phyloP scores from a whole-genome alignment of 768 basidiomycete species.

The Tephrocybe sp. region DNA sequence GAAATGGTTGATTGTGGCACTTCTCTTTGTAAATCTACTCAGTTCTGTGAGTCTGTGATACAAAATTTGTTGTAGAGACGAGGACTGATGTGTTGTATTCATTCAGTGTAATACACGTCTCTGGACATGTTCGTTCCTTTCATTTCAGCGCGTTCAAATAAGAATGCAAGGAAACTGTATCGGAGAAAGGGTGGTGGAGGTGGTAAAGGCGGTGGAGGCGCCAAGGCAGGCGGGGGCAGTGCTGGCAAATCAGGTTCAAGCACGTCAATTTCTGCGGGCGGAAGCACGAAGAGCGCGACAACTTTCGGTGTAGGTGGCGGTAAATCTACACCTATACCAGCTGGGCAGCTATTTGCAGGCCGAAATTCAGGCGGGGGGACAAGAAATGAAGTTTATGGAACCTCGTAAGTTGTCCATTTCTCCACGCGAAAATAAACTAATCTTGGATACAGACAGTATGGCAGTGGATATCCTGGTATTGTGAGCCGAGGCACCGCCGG shows the following conservation, averaged over 20 bases:
- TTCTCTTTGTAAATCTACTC: too few relatives aligned
- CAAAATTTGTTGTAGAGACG: background rate
- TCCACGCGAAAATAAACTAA: background rate
- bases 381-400: conserved; percentile 38
- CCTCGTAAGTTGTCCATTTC: conserved; percentile 27
- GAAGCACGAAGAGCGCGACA: conserved; percentile 15
- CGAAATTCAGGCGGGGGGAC: conserved; percentile 46
- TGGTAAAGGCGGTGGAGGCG: conserved; percentile 14
- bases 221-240: conserved; percentile 2
- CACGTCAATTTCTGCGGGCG: conserved; percentile 6
- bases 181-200: conserved; percentile 35
- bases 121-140: conserved; percentile 31
- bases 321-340: conserved; percentile 29
- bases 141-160: conserved; percentile 13
- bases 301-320: conserved; percentile 23
- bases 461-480: conserved; percentile 54
- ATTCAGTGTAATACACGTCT: background rate
- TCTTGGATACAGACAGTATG: conserved; percentile 39
- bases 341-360: conserved; percentile 38
- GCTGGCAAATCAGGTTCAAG: conserved; percentile 12
- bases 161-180: conserved; percentile 10
- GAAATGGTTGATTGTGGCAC: too few relatives aligned
- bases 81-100: too few relatives aligned
- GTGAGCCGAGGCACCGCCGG: conserved; percentile 38
- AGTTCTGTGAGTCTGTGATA: background rate